Evolutionary conservation across 306 rosid genomes (phyloP), one percentile per base, ranked within the genome.

Genomic region (Prunus davidiana): DNA sequence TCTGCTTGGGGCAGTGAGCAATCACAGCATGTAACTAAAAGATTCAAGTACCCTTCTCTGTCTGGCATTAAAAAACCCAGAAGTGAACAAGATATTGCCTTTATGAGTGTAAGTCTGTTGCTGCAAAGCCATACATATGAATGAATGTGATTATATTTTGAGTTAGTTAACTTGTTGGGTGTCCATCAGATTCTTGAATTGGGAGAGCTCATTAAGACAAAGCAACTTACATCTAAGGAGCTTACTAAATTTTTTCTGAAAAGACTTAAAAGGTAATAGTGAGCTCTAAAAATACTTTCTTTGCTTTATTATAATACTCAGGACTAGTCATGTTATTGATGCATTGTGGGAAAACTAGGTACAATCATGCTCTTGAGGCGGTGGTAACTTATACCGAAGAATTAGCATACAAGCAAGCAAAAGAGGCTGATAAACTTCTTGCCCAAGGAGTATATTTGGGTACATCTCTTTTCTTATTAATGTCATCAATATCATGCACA

Each of bases 221-320:
- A 87, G 79, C 89, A 93, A 88, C 77, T 91, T 64, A 88, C 91
- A 61, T 89, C 97, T 19, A 65, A 49, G 86, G 91, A 91, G 89
- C 97, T 89, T 38, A 84, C 91, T 70, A 79, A 18, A 24, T 80
- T 88, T 77, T 91, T 84, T 86, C 79, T 93, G 82, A 76, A 43
- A 84, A 87, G 93, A 85, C 78, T 93, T 68, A 89, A 88, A 80
- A 88, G 84, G 95, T 91, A 80, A 76, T 70, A 11, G 49, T 24
- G 65, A 69, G 60, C 69, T 57, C 67, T 74, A 71, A 70, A 38
- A 79, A 28, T 46, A 64, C 24, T 20, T 52, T 41, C 64, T 20
- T 20, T 54, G 60, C 64, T 62, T 55, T 47, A 71, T 13, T 71
- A 22, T 22, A 50, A 47, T 30, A 30, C 69, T 73, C 34, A 43